A percentile compares a stretch with the other conserved stretches of the same genome.
These are phyloP conservation scores for Annona cherimola DNA, from an alignment of 164 flowering plant species.

Conservation along the genomic window DNA sequence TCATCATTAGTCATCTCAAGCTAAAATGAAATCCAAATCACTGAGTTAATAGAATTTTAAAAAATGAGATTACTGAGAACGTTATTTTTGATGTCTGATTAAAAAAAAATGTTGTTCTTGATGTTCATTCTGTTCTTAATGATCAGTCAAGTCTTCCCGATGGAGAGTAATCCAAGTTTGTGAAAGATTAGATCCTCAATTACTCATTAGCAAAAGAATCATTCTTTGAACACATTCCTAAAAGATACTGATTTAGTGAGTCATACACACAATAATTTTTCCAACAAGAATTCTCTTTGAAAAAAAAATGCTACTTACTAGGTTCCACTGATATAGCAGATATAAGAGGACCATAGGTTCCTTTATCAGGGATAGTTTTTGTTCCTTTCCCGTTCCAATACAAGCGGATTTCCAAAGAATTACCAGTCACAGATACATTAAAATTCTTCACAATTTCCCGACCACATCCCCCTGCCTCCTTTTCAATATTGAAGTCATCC, in stretches of 20 bases:
- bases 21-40: too few species aligned
- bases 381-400: conserved; percentile 51
- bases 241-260: not conserved
- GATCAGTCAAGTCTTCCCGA: too few species aligned
- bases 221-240: not conserved
- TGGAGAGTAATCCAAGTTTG: too few species aligned
- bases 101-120: too few species aligned
- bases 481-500: conserved; percentile 36
- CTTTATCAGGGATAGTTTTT: conserved; percentile 26
- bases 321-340: conserved; percentile 40
- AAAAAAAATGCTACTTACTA: conserved; percentile 18
- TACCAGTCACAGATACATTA: conserved; percentile 21
- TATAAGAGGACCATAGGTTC: conserved; percentile 47
- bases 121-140: too few species aligned
- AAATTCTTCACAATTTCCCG: conserved; percentile 16
- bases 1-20: too few species aligned
- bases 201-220: too few species aligned
- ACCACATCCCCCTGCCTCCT: conserved; percentile 31
- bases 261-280: too few species aligned
- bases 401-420: conserved; percentile 33
- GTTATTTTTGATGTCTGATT: too few species aligned
- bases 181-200: too few species aligned
- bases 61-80: too few species aligned
- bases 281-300: not conserved
- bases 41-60: too few species aligned